phyloP scores from a whole-genome alignment of 306 rosid species.

The Gastrolobium bilobum region DNA sequence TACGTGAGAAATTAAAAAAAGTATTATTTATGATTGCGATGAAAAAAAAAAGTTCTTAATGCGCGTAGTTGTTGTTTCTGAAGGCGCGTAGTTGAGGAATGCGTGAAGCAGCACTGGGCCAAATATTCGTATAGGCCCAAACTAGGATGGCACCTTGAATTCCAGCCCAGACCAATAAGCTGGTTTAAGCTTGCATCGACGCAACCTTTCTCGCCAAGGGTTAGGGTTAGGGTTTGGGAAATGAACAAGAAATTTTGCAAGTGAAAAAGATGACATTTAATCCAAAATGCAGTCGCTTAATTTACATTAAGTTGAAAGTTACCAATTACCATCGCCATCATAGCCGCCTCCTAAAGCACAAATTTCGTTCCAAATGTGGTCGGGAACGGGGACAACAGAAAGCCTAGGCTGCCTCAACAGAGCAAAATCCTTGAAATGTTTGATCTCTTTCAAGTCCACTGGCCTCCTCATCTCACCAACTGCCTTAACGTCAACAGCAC shows the following conservation, averaged over 20 bases:
- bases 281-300: background rate
- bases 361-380: slow-evolving; percentile 61
- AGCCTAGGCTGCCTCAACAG: slow-evolving; percentile 78
- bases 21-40: too few relatives aligned
- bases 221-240: background rate
- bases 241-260: too few relatives aligned
- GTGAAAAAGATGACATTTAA: background rate
- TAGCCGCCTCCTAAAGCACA: slow-evolving; percentile 81
- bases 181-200: background rate
- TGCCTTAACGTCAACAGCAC: slow-evolving; percentile 74
- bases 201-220: too few relatives aligned
- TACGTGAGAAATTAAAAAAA: too few relatives aligned
- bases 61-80: too few relatives aligned
- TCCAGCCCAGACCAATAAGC: too few relatives aligned
- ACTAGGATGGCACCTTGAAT: too few relatives aligned
- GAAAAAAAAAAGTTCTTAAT: too few relatives aligned
- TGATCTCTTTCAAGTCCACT: slow-evolving; percentile 86
- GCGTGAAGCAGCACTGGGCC: background rate
- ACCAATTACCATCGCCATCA: slow-evolving; percentile 73
- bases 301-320: too few relatives aligned
- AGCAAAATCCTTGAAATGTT: slow-evolving; percentile 62
- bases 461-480: slow-evolving; percentile 83
- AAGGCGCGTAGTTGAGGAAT: too few relatives aligned
- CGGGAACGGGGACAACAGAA: slow-evolving; percentile 77
- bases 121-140: background rate